Percentiles rank a stretch among this genome's conserved stretches.
Evolutionary conservation across 495 filamentous ascomycete genomes (phyloP).

Genomic region (Hypoxylon crocopeplum): DNA sequence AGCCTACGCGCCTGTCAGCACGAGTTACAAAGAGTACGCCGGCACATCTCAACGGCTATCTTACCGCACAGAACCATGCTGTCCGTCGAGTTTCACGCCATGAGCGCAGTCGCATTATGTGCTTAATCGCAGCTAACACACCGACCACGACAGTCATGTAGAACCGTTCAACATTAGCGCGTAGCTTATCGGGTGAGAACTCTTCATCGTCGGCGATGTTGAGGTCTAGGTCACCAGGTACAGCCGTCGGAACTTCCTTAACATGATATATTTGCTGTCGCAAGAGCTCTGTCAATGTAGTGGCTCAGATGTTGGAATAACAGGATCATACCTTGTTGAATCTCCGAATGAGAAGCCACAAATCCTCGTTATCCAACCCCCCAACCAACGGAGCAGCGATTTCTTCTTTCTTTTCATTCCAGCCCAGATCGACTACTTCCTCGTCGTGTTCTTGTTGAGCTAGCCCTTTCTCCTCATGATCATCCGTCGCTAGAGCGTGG

Average conservation of each 20-base stretch:
- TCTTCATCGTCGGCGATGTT: conserved; percentile 82
- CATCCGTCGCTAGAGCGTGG: conserved; percentile 44
- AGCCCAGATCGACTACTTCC: conserved; percentile 71
- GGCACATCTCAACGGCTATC: not conserved
- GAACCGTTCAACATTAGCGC: conserved; percentile 79
- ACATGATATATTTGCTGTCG: conserved; percentile 86
- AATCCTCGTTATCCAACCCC: conserved; percentile 79
- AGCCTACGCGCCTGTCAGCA: conserved; percentile 49
- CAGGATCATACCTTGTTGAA: conserved; percentile 75
- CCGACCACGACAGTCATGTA: conserved; percentile 84
- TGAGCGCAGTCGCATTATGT: conserved; percentile 77
- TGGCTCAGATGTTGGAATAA: not conserved
- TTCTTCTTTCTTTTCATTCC: conserved; percentile 66
- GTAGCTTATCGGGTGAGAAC: conserved; percentile 85
- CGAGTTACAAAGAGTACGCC: not conserved
- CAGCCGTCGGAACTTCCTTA: conserved; percentile 64
- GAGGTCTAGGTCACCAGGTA: conserved; percentile 70
- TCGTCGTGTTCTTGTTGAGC: conserved; percentile 42
- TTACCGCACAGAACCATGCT: conserved; percentile 67
- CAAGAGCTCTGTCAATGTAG: not conserved
- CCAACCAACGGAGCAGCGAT: conserved; percentile 71
- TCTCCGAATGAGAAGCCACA: conserved; percentile 80
- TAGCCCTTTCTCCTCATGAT: conserved; percentile 43
- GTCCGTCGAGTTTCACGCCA: conserved; percentile 80
- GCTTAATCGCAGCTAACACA: conserved; percentile 69